These are phyloP conservation scores for Panaeolus cyanescens DNA, from an alignment of 768 basidiomycete species.

Conservation along the genomic window DNA sequence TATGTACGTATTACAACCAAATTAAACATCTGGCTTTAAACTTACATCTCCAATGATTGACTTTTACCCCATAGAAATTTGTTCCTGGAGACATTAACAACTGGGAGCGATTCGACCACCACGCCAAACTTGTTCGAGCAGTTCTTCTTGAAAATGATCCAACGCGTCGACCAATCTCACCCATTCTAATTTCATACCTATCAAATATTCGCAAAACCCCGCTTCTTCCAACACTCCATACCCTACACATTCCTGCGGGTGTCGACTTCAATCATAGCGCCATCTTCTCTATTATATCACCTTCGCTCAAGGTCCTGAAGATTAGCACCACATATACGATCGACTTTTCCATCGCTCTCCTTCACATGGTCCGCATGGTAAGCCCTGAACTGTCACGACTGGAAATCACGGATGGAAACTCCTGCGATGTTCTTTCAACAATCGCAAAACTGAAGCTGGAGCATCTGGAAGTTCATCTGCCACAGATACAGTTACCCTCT, in stretches of 20 bases:
- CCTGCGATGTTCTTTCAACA: neutral
- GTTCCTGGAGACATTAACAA: neutral
- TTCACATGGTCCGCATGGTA: neutral
- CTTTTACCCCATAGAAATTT: neutral
- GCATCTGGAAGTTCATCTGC: neutral
- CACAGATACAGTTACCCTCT: neutral
- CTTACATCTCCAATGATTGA: neutral
- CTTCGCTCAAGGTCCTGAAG: neutral
- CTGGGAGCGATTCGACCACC: neutral
- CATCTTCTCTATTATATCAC: neutral
- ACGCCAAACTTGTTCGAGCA: neutral
- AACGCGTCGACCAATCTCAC: neutral
- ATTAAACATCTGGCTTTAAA: neutral
- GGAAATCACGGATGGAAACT: neutral
- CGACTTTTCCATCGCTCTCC: neutral
- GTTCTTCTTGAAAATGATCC: neutral
- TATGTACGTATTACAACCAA: neutral
- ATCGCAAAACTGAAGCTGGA: neutral
- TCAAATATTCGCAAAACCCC: neutral
- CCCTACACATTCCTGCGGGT: neutral
- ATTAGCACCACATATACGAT: neutral
- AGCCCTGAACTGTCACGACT: neutral
- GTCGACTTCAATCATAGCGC: neutral
- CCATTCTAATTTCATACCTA: neutral
- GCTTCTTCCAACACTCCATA: neutral